Percentiles rank a stretch among this genome's conserved stretches.
Conservation (phyloP, 176 grass and related monocot species). For the Oryza officinalis region DNA sequence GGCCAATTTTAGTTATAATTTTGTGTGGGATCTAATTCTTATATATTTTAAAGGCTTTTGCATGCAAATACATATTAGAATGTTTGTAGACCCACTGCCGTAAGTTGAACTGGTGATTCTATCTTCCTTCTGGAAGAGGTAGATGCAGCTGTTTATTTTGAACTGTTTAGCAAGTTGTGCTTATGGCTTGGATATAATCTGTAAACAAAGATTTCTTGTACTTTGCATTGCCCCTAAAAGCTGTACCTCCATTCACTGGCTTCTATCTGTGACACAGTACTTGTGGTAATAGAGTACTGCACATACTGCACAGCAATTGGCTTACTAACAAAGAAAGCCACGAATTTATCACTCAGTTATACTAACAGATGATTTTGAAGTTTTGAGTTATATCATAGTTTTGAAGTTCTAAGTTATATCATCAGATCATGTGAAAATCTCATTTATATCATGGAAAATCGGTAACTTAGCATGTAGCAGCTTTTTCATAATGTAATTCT, state of each 20-base stretch:
- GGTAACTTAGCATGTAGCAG: constrained; percentile 9
- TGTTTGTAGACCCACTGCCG: not conserved
- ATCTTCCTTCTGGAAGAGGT: constrained; percentile 27
- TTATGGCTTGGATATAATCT: constrained; percentile 4
- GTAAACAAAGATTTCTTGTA: constrained; percentile 8
- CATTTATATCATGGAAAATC: not conserved
- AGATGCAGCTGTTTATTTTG: constrained; percentile 7
- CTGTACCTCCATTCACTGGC: not conserved
- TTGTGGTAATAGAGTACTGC: constrained; percentile 9
- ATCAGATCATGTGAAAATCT: not conserved
- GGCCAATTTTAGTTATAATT: not conserved
- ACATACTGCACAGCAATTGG: constrained; percentile 4
- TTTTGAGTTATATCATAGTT: constrained; percentile 25
- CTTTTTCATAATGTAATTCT: not conserved
- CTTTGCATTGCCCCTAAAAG: not conserved
- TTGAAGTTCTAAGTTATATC: not conserved
- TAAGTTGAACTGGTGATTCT: not conserved
- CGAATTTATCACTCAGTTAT: not conserved
- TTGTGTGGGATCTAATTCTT: not conserved
- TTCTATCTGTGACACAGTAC: constrained; percentile 10
- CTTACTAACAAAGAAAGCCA: not conserved
- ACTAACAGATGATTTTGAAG: not conserved
- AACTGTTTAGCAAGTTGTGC: constrained; percentile 9
- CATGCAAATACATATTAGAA: constrained; percentile 1
- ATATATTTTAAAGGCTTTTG: not conserved